Base-by-base conservation (phyloP, 2,329 filamentous ascomycete species). In the Plenodomus tracheiphilus region DNA sequence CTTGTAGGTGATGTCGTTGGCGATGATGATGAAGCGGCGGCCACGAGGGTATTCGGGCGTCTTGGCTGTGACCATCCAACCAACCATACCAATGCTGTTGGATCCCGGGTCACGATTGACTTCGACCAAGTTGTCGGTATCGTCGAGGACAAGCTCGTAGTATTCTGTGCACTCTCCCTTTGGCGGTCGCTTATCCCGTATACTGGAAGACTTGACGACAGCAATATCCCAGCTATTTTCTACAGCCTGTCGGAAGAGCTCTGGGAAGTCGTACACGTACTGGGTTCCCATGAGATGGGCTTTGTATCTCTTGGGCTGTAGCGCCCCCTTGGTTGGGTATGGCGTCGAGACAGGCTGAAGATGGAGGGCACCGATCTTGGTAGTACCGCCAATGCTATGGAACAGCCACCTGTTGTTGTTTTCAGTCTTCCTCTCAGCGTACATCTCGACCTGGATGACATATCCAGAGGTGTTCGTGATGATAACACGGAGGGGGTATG, bases 1-100 rank as follows among this genome's bases (percentile, higher is more conserved):
- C 82, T 95, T 95, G 83, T 91, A 97, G 16, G 94, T 99, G 74
- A 99, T 99, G 70, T 99, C 94, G 82, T 99, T 99, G 81, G 94
- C 92, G 56, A 99, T 87, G 58, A 99, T 90, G 71, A 99, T 86
- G 77, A 97, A 97, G 69, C 89, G 89, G 61, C 94, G 85, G 51
- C 94, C 94, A 58, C 85, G 83, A 49, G 94, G 93, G 72, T 99
- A 99, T 75, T 99, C 94, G 9, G 94, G 94, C 1, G 94, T 97
- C 71, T 86, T 91, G 15, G 92, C 94, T 54, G 90, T 95, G 72
- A 97, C 87, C 59, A 97, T 84, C 94, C 94, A 99, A 61, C 91
- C 94, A 47, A 99, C 93, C 94, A 99, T 99, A 78, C 94, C 94
- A 68, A 94, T 94, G 37, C 82, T 89, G 80, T 99, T 99, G 70